Conservation (phyloP, 352 stramenopile species). For the Phytophthora chlamydospora region DNA sequence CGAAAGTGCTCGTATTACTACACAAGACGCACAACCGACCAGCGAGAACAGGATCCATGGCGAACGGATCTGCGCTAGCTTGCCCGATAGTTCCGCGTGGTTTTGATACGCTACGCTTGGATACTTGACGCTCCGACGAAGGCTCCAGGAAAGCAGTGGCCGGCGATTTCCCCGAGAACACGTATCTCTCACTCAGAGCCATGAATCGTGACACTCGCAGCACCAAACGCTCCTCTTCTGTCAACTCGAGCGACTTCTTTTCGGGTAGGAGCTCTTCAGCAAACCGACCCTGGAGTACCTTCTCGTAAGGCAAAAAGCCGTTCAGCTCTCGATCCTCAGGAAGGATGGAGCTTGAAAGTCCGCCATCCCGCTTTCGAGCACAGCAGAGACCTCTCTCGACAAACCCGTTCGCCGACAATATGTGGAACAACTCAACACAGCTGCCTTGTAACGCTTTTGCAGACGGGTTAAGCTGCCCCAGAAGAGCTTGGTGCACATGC, state of each 20-base stretch:
- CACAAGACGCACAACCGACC: conserved; percentile 41
- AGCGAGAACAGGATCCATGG: conserved; percentile 14
- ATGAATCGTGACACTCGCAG: conserved; percentile 25
- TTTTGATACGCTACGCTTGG: background rate
- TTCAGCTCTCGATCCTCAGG: conserved; percentile 50
- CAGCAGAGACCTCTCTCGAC: conserved; percentile 27
- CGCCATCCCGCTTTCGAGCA: conserved; percentile 17
- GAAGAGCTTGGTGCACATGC: conserved; percentile 28
- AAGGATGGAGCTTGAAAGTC: conserved; percentile 22
- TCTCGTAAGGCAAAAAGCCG: conserved; percentile 46
- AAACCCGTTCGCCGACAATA: conserved; percentile 28
- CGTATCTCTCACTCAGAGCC: conserved; percentile 35
- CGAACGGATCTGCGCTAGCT: conserved; percentile 18
- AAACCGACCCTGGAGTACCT: conserved; percentile 9
- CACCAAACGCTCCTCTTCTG: conserved; percentile 30
- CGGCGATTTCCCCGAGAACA: conserved; percentile 11
- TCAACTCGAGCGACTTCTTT: conserved; percentile 9
- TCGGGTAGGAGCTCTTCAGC: conserved; percentile 7
- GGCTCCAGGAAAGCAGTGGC: background rate
- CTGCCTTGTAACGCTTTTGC: conserved; percentile 10
- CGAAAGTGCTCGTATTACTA: conserved; percentile 46
- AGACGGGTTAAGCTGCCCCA: conserved; percentile 11
- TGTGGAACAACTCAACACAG: conserved; percentile 27
- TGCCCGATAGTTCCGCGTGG: background rate
- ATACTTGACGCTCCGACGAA: background rate